A percentile compares a stretch with the other conserved stretches of the same genome.
Evolutionary conservation across 2,329 filamentous ascomycete species (phyloP).

Genomic region (Hymenoscyphus linearis): DNA sequence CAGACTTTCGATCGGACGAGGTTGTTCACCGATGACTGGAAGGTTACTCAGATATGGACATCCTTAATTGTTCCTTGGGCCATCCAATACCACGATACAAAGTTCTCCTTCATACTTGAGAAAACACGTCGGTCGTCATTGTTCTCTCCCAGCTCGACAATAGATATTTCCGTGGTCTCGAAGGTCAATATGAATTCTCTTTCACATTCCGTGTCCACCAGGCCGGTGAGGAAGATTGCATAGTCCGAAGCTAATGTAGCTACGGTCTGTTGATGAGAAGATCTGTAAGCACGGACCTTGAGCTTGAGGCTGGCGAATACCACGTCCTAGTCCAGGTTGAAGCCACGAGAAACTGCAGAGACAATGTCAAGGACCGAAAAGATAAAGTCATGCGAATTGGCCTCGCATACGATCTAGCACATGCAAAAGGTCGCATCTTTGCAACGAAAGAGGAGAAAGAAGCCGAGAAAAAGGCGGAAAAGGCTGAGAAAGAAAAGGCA

Average conservation of each 20-base stretch:
- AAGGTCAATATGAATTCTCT: slow-evolving; percentile 50
- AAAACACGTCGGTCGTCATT: slow-evolving; percentile 51
- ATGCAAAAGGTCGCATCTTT: slow-evolving; percentile 49
- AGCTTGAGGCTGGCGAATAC: slow-evolving; percentile 52
- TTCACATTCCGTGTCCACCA: slow-evolving; percentile 45
- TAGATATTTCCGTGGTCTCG: slow-evolving; percentile 56
- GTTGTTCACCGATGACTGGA: slow-evolving; percentile 55
- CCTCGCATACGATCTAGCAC: slow-evolving; percentile 54
- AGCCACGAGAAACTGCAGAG: slow-evolving; percentile 39
- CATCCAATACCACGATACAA: slow-evolving; percentile 48
- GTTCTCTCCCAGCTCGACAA: slow-evolving; percentile 58
- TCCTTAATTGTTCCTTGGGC: slow-evolving; percentile 57
- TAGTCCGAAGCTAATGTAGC: slow-evolving; percentile 48
- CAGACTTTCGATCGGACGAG: slow-evolving; percentile 55
- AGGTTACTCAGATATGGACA: slow-evolving; percentile 55
- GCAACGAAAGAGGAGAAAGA: slow-evolving; percentile 40
- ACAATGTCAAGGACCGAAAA: slow-evolving; percentile 32
- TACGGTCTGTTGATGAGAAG: slow-evolving; percentile 53
- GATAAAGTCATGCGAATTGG: slow-evolving; percentile 57
- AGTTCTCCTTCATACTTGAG: slow-evolving; percentile 53
- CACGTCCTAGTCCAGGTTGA: slow-evolving; percentile 51
- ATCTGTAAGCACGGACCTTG: slow-evolving; percentile 53
- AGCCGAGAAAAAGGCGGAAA: slow-evolving; percentile 41
- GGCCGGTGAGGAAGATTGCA: slow-evolving; percentile 50
- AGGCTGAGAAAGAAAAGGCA: slow-evolving; percentile 35